Evolutionary conservation across 805 yeast genomes (phyloP), one percentile per base, ranked within the genome.

Genomic region (Groenewaldozyma tartarivorans): DNA sequence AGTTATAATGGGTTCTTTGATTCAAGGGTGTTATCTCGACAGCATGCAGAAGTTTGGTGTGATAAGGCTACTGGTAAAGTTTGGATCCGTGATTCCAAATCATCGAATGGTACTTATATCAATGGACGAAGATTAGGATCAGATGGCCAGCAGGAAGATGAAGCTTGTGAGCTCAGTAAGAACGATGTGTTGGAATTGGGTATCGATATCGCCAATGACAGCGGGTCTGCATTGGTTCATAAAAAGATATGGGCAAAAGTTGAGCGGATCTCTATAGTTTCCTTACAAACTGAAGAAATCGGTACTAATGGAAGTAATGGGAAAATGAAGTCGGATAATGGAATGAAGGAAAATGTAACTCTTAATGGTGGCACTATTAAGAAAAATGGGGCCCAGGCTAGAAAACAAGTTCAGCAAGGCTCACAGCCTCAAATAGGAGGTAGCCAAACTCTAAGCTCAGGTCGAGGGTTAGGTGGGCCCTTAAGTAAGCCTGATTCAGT

Each of bases 161-260:
- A 62, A 42, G 68, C 71, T 16, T 75, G 74, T 17, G 84, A 79
- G 49, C 61, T 92, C 38, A 70, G 77, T 42, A 68, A 77, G n/a
- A 88, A 84, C 20, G 98, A 92, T 60, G 68, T 75, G n/a, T 71
- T 92, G n/a, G 94, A 90, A 53, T 65, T 92, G 41, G 99, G 99
- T 1, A 86, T 94, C 39, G 94, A 94, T 54, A 83, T 92, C 41
- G 46, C 58, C 33, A 53, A 55, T 44, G 69, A 64, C 35, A 67
- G 63, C 34, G 61, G 64, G 18, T 64, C 66, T 45, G 70, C 73
- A 43, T 74, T 77, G 48, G 74, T 79, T 33, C 97, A 92, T 61
- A 76, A 86, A 53, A 87, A 85, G 56, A 92, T 92, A 40, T 77
- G 88, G 42, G 92, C 95, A 24, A 67, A 70, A 39, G 81, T 92